Evolutionary conservation across 805 yeast genomes (phyloP).

Genomic region (Yarrowia hollandica): DNA sequence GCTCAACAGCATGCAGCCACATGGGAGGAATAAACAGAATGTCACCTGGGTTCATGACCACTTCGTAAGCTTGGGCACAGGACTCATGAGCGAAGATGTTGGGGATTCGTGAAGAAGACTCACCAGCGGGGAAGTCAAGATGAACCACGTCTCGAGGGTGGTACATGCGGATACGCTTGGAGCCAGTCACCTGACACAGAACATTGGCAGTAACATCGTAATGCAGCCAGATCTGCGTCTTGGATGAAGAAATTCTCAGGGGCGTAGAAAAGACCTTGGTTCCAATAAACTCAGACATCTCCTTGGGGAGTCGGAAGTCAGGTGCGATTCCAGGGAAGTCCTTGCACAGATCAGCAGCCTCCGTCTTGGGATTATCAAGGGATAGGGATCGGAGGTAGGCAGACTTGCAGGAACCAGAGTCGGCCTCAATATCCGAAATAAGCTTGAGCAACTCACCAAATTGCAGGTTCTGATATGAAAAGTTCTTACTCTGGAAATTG

Average conservation of each 20-base stretch:
- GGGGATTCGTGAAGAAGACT: conserved; percentile 41
- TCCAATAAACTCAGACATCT: conserved; percentile 31
- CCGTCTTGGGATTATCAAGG: conserved; percentile 37
- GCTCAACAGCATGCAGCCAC: conserved; percentile 46
- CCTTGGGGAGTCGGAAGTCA: conserved; percentile 41
- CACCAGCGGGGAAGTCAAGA: conserved; percentile 40
- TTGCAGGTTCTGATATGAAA: conserved; percentile 37
- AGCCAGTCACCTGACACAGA: conserved; percentile 43
- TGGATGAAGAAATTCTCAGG: conserved; percentile 41
- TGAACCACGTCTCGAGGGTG: conserved; percentile 42
- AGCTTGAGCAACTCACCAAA: conserved; percentile 39
- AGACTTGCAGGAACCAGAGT: not conserved
- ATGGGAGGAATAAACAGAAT: conserved; percentile 43
- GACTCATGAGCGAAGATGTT: conserved; percentile 37
- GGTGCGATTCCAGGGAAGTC: conserved; percentile 41
- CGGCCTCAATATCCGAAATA: conserved; percentile 32
- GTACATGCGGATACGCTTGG: conserved; percentile 41
- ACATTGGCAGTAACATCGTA: conserved; percentile 45
- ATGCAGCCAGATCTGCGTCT: conserved; percentile 43
- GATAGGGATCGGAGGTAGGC: conserved; percentile 40
- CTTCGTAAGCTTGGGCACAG: conserved; percentile 38
- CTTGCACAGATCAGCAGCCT: conserved; percentile 37
- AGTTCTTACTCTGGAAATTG: conserved; percentile 42
- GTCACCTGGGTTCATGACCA: conserved; percentile 43
- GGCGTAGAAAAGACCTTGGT: conserved; percentile 41